These are phyloP conservation scores for Bathelium albidoporum DNA, from an alignment of 495 filamentous ascomycete genomes.

Conservation along the genomic window DNA sequence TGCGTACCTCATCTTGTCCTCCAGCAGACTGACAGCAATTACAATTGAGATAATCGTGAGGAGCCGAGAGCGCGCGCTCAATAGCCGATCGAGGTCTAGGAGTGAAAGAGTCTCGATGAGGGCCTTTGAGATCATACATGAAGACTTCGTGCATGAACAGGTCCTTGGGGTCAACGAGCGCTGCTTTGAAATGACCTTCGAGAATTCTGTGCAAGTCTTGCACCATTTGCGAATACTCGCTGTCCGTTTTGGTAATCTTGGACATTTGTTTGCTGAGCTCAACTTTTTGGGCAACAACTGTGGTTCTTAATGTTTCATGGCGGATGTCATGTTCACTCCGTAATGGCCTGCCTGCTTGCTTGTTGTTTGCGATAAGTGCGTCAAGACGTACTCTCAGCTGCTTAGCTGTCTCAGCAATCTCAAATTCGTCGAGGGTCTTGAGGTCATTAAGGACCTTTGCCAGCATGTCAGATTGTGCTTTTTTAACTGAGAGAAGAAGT, in stretches of 20 bases:
- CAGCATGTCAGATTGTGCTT: constrained; percentile 22
- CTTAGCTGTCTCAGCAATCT: constrained; percentile 6
- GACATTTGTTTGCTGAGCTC: constrained; percentile 74
- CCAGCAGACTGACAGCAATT: constrained; percentile 47
- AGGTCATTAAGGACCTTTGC: constrained; percentile 10
- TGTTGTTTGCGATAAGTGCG: constrained; percentile 34
- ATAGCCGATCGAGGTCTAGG: constrained; percentile 68
- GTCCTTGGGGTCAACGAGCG: constrained; percentile 47
- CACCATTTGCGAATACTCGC: constrained; percentile 65
- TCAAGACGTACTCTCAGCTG: constrained; percentile 30
- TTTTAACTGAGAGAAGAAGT: constrained; percentile 41
- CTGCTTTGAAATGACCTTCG: constrained; percentile 41
- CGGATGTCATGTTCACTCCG: constrained; percentile 66
- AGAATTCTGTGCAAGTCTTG: constrained; percentile 50
- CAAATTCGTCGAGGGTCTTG: neutral
- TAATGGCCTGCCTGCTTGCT: constrained; percentile 35
- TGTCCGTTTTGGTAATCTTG: constrained; percentile 60
- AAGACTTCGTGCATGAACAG: constrained; percentile 72
- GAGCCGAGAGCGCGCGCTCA: constrained; percentile 67
- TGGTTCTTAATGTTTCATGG: constrained; percentile 64
- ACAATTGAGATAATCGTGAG: constrained; percentile 80
- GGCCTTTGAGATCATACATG: constrained; percentile 70
- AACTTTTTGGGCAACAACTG: constrained; percentile 78
- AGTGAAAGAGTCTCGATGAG: constrained; percentile 71
- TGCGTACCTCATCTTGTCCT: constrained; percentile 9